Percentiles rank a stretch among this genome's conserved stretches.
Evolutionary conservation across 164 flowering plant genomes (phyloP).

Genomic region (Magnolia sinica): DNA sequence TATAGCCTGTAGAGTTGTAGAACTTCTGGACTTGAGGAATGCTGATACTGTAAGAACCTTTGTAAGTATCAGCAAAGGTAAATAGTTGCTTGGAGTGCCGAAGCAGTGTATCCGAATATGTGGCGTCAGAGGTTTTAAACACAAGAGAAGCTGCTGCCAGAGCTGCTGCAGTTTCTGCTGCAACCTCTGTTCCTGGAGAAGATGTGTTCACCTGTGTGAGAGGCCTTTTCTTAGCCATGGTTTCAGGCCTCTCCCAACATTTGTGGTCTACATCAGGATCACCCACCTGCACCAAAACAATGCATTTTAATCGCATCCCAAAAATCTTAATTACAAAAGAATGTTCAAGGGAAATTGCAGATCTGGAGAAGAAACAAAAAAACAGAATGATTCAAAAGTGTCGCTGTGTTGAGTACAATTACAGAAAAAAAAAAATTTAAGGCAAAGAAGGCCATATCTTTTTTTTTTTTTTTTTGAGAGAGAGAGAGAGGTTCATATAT

Average conservation of each 20-base stretch:
- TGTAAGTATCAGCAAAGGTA: slow-evolving; percentile 63
- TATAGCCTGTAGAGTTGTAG: slow-evolving; percentile 88
- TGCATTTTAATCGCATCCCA: neutral
- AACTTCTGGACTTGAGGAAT: slow-evolving; percentile 61
- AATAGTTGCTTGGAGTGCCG: slow-evolving; percentile 73
- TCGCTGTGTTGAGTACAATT: neutral
- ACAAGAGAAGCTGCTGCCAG: slow-evolving; percentile 90
- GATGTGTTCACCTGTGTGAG: slow-evolving; percentile 64
- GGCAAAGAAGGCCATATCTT: neutral
- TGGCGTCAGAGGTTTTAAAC: slow-evolving; percentile 47
- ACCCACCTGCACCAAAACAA: slow-evolving; percentile 61
- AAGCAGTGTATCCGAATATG: slow-evolving; percentile 65
- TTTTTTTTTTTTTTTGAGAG: too few relatives aligned
- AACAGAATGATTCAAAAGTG: neutral
- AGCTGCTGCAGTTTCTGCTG: slow-evolving; percentile 96
- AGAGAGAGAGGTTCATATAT: too few relatives aligned
- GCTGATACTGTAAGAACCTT: slow-evolving; percentile 59
- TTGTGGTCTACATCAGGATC: slow-evolving; percentile 65
- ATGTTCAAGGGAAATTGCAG: neutral
- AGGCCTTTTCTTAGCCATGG: slow-evolving; percentile 67
- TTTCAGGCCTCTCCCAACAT: slow-evolving; percentile 92
- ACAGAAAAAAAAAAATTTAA: neutral
- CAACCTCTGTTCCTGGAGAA: slow-evolving; percentile 84
- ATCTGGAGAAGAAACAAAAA: neutral
- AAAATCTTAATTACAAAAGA: neutral